Evolutionary conservation across 2,329 filamentous ascomycete species (phyloP).

Genomic region (Aspergillus transmontanensis): DNA sequence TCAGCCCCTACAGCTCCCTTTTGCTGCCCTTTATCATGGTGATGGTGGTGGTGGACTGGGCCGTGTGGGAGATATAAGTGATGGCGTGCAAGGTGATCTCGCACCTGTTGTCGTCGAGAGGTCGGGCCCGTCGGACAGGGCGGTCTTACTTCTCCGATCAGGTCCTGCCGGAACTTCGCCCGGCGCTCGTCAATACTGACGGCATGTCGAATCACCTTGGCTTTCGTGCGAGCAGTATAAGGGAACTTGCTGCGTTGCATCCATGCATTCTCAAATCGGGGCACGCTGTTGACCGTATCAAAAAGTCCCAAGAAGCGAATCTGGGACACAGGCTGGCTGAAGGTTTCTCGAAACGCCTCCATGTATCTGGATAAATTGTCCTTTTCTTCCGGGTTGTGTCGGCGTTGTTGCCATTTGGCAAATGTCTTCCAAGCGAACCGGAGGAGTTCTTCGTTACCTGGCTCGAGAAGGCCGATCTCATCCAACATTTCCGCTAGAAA

Average conservation of each 20-base stretch:
- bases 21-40: not conserved
- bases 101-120: not conserved
- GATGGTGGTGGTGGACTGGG: not conserved
- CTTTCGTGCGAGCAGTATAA: constrained; percentile 55
- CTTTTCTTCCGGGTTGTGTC: constrained; percentile 27
- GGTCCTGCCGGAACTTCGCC: constrained; percentile 61
- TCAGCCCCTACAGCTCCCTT: no score
- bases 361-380: constrained; percentile 68
- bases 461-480: constrained; percentile 75
- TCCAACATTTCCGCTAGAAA: constrained; percentile 85
- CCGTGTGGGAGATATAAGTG: not conserved
- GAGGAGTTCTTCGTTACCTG: constrained; percentile 84
- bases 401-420: constrained; percentile 45
- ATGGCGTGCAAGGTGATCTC: not conserved
- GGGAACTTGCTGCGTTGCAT: constrained; percentile 80
- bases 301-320: constrained; percentile 78
- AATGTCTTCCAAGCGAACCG: constrained; percentile 73
- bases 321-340: constrained; percentile 70
- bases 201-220: constrained; percentile 58
- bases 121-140: constrained; percentile 24
- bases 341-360: constrained; percentile 78
- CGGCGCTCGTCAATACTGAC: constrained; percentile 61
- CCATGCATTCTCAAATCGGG: constrained; percentile 69
- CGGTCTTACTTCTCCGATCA: constrained; percentile 52
- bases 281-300: constrained; percentile 79